Conservation (phyloP, 257 asterid genomes). For the Jasminum sambac region DNA sequence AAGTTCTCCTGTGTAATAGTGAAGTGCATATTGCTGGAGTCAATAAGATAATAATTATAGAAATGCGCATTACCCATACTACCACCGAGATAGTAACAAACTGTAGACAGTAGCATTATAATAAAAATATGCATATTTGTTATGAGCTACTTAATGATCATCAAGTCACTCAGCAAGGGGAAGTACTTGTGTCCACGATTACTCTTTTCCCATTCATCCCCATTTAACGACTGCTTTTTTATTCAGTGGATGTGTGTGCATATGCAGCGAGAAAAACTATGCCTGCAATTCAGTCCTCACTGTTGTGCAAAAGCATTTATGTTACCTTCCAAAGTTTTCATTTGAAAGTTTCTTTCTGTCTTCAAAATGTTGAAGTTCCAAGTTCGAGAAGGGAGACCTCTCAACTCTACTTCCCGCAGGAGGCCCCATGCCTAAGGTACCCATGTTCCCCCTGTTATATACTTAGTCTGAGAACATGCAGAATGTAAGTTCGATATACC, state of each 20-base stretch:
- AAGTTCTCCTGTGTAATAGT: not conserved
- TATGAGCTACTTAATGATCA: not conserved
- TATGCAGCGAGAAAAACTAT: not conserved
- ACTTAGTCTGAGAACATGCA: conserved; percentile 18
- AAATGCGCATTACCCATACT: not conserved
- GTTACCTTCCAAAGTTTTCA: conserved; percentile 59
- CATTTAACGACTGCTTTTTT: not conserved
- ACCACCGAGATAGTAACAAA: not conserved
- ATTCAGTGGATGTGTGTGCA: not conserved
- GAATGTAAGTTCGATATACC: not conserved
- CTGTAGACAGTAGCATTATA: not conserved
- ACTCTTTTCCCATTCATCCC: not conserved
- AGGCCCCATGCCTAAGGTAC: conserved; percentile 53
- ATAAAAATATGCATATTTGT: not conserved
- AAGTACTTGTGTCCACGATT: not conserved
- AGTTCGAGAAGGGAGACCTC: conserved; percentile 30
- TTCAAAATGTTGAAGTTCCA: conserved; percentile 44
- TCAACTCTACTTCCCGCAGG: conserved; percentile 14
- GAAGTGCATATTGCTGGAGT: not conserved
- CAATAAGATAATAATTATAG: not conserved
- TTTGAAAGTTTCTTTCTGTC: conserved; percentile 45
- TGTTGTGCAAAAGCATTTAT: conserved; percentile 1
- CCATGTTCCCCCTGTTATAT: conserved; percentile 54
- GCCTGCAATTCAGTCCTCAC: not conserved
- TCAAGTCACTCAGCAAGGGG: not conserved